Evolutionary conservation across 2,329 filamentous ascomycete species (phyloP).

Genomic region (Stagonosporopsis cucurbitacearum): DNA sequence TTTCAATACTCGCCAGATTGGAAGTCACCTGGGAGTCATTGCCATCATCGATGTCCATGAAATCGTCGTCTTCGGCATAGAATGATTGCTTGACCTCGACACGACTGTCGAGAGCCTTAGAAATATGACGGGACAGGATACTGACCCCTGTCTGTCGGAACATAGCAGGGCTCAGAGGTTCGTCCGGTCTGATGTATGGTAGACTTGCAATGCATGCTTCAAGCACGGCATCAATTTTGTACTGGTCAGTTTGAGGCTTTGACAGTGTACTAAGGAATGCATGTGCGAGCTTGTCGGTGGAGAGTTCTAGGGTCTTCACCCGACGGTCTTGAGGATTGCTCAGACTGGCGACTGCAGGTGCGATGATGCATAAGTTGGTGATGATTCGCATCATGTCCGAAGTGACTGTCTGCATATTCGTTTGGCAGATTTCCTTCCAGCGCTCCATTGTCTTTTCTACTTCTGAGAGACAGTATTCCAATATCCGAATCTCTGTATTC

Average conservation of each 20-base stretch:
- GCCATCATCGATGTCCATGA: conserved; percentile 71
- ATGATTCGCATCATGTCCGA: conserved; percentile 59
- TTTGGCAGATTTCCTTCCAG: conserved; percentile 52
- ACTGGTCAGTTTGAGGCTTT: conserved; percentile 49
- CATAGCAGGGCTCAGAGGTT: conserved; percentile 16
- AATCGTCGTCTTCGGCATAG: conserved; percentile 53
- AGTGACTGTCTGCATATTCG: conserved; percentile 56
- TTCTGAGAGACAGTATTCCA: conserved; percentile 57
- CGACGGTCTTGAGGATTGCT: conserved; percentile 30
- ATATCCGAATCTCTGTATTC: conserved; percentile 40
- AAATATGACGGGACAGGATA: conserved; percentile 41
- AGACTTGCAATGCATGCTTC: conserved; percentile 44
- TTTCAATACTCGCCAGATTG: conserved; percentile 44
- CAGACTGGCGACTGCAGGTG: conserved; percentile 40
- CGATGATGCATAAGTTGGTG: conserved; percentile 57
- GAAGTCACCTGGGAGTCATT: conserved; percentile 67
- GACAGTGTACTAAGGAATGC: conserved; percentile 46
- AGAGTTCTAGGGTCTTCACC: conserved; percentile 28
- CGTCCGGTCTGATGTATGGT: conserved; percentile 33
- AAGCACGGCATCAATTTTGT: conserved; percentile 53
- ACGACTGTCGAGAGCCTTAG: conserved; percentile 39
- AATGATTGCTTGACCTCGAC: conserved; percentile 42
- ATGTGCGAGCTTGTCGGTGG: conserved; percentile 32
- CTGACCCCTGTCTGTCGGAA: conserved; percentile 43
- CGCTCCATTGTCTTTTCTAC: conserved; percentile 53